phyloP scores from a whole-genome alignment of 2,329 filamentous ascomycete genomes.

The Phyllosticta citribraziliensis region DNA sequence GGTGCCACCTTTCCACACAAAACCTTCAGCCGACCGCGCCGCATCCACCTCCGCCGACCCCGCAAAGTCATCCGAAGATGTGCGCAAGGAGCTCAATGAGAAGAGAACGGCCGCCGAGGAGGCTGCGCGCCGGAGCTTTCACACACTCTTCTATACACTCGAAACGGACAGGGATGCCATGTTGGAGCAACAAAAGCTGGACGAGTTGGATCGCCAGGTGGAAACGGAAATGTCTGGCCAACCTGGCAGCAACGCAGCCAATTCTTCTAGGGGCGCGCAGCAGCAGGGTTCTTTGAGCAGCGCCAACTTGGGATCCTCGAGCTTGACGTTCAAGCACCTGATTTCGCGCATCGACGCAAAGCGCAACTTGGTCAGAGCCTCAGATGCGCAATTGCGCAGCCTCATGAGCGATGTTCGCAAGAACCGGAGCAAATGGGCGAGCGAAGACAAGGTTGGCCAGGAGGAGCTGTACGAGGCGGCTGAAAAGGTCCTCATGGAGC shows the following conservation, averaged over 20 bases:
- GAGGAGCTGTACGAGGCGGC: conserved; percentile 95
- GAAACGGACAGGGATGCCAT: conserved; percentile 94
- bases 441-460: conserved; percentile 92
- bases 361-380: conserved; percentile 79
- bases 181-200: conserved; percentile 92
- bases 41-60: conserved; percentile 44
- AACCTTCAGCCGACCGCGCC: conserved; percentile 48
- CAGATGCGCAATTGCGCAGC: conserved; percentile 82
- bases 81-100: conserved; percentile 86
- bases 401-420: conserved; percentile 97
- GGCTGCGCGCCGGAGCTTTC: conserved; percentile 79
- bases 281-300: conserved; percentile 85
- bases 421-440: conserved; percentile 97
- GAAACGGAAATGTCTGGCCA: conserved; percentile 83
- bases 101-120: conserved; percentile 86
- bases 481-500: conserved; percentile 92
- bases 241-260: conserved; percentile 42
- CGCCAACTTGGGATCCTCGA: conserved; percentile 90
- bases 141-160: conserved; percentile 88
- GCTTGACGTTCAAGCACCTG: conserved; percentile 89
- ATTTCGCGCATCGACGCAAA: conserved; percentile 93
- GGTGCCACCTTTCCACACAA: conserved; percentile 56
- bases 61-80: conserved; percentile 70
- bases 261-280: conserved; percentile 41
- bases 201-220: conserved; percentile 91